Percentiles rank a stretch among this genome's conserved stretches.
Conservation (phyloP, 441 rosid genomes). For the Pelargonium myrrhifolium region DNA sequence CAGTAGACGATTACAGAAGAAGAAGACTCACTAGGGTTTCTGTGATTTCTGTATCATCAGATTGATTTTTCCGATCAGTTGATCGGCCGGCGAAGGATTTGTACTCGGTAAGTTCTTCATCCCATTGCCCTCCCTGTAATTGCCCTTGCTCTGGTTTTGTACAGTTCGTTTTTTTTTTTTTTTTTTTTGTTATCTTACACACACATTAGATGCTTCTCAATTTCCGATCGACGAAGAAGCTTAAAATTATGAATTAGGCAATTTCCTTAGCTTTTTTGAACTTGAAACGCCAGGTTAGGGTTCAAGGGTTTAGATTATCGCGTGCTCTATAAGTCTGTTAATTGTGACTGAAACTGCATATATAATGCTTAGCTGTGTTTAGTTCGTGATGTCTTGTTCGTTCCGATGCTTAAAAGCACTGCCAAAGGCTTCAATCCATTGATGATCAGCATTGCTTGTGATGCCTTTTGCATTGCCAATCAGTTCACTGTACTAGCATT, state of each 20-base stretch:
- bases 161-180: background rate
- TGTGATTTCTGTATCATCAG: background rate
- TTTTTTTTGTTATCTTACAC: no score
- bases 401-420: background rate
- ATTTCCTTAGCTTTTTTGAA: background rate
- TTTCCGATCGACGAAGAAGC: background rate
- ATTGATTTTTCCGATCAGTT: background rate
- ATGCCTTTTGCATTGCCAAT: background rate
- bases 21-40: background rate
- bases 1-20: background rate
- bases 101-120: constrained; percentile 3
- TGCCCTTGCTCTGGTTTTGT: background rate
- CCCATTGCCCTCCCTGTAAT: background rate
- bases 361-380: background rate
- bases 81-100: background rate
- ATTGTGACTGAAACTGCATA: background rate
- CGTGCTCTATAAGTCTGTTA: background rate
- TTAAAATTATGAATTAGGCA: background rate
- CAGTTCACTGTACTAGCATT: background rate
- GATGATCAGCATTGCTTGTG: background rate
- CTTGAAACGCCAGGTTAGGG: background rate
- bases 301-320: background rate
- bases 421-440: background rate
- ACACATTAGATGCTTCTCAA: background rate
- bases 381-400: background rate